phyloP scores from a whole-genome alignment of 441 rosid genomes.

The Jatropha podagrica region DNA sequence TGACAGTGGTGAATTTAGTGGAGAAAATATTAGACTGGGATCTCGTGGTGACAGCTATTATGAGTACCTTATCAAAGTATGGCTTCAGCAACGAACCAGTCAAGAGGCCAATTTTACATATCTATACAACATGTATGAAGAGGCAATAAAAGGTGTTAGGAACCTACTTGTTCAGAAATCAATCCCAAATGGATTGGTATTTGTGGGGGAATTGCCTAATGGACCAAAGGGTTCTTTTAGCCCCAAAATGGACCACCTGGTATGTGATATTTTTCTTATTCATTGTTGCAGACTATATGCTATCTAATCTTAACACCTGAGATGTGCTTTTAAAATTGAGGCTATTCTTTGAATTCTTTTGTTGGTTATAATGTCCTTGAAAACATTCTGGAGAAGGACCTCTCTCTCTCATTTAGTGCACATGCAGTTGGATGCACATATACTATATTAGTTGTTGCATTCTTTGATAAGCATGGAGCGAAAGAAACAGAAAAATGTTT shows the following conservation, averaged over 20 bases:
- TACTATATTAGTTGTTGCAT: neutral
- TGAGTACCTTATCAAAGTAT: slow-evolving; percentile 91
- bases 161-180: slow-evolving; percentile 81
- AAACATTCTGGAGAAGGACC: no score
- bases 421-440: neutral
- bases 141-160: slow-evolving; percentile 95
- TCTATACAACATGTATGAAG: slow-evolving; percentile 81
- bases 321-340: neutral
- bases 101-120: slow-evolving; percentile 52
- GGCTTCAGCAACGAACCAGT: slow-evolving; percentile 81
- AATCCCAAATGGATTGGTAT: slow-evolving; percentile 76
- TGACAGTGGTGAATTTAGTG: slow-evolving; percentile 76
- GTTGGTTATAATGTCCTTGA: no score
- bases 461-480: neutral
- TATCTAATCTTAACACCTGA: neutral
- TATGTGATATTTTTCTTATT: slow-evolving; percentile 39
- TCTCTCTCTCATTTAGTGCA: slow-evolving; percentile 1
- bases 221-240: slow-evolving; percentile 75
- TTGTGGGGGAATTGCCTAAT: slow-evolving; percentile 92
- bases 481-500: neutral
- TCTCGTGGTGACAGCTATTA: slow-evolving; percentile 99
- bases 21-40: slow-evolving; percentile 93
- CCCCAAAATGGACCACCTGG: slow-evolving; percentile 99
- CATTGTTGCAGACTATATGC: slow-evolving; percentile 8
- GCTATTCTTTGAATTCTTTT: no score